These are phyloP conservation scores for Penicillium sp. DNA, from an alignment of 2,329 filamentous ascomycete genomes.

Conservation along the genomic window DNA sequence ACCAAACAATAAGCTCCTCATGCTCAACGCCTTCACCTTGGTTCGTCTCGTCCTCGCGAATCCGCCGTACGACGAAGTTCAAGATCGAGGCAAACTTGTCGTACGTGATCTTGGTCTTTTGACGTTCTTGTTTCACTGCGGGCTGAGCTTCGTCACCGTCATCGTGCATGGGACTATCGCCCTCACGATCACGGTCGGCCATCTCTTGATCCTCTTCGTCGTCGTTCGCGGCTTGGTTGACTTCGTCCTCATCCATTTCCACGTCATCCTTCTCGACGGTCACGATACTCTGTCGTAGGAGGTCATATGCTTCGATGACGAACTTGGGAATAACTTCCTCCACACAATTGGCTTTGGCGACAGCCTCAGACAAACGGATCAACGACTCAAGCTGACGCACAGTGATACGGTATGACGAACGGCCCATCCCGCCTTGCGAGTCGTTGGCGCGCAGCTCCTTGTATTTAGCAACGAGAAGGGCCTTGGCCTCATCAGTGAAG, in stretches of 20 bases:
- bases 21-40: conserved; percentile 78
- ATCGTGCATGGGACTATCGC: conserved; percentile 51
- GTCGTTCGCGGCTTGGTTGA: conserved; percentile 41
- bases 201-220: conserved; percentile 48
- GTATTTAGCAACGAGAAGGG: conserved; percentile 82
- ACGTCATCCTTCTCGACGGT: conserved; percentile 97
- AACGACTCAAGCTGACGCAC: conserved; percentile 93
- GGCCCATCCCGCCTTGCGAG: conserved; percentile 84
- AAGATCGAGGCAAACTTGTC: conserved; percentile 92
- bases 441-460: conserved; percentile 92
- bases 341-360: conserved; percentile 95
- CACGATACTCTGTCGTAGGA: conserved; percentile 91
- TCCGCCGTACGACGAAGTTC: conserved; percentile 72
- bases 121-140: conserved; percentile 35
- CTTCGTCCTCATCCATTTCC: conserved; percentile 75
- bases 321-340: conserved; percentile 79
- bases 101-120: conserved; percentile 84
- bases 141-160: conserved; percentile 44
- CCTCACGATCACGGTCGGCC: conserved; percentile 44
- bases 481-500: conserved; percentile 81
- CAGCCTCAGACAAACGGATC: conserved; percentile 94
- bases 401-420: conserved; percentile 95
- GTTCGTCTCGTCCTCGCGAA: conserved; percentile 73
- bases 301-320: conserved; percentile 84
- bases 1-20: conserved; percentile 78